Base-by-base conservation (phyloP, 1,139 yeast genomes). In the Hanseniaspora uvarum region DNA sequence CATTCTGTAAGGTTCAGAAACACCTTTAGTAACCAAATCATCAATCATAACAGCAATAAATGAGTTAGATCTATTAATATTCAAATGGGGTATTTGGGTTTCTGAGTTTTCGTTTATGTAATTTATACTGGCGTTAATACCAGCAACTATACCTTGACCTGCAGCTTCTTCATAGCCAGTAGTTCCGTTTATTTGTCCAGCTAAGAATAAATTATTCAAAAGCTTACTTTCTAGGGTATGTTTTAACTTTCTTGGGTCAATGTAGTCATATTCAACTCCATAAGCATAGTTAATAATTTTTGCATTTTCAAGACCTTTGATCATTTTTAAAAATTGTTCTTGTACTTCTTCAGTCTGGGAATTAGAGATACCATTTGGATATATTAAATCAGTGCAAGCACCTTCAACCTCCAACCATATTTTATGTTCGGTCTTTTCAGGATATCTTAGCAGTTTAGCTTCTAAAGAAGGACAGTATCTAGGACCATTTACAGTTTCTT, bases 161-260 rank as follows among this genome's bases (percentile, higher is more conserved):
- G 96, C 96, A 0, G 99, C 99, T 66, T 94, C 99, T 69, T 94
- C 99, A 62, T 94, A 94, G 0, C 99, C 99, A 0, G 99, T 94
- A 0, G 99, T 94, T 45, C 99, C 99, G 65, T 94, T 94, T 44
- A 94, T 94, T 68, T 94, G 99, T 1, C 99, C 99, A 0, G 98
- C 99, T 53, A 94, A 72, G 63, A 71, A 94, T 44, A 94, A 70
- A 0, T 97, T 97, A 18, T 75, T 70, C 1, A 94, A 80, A 5
- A 79, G 68, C 62, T 86, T 88, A 0, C 97, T 87, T 65, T 92
- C 96, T 46, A 94, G 68, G 0, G 95, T 85, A 51, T 75, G 76
- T 54, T 76, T 74, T 55, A 94, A 73, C 63, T 89, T 96, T 58
- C 95, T 75, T 2, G 99, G 98, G 63, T 92, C 96, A 26, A 94